These are phyloP conservation scores for Fraxinus albicans DNA, from an alignment of 305 asterid species.

Conservation along the genomic window DNA sequence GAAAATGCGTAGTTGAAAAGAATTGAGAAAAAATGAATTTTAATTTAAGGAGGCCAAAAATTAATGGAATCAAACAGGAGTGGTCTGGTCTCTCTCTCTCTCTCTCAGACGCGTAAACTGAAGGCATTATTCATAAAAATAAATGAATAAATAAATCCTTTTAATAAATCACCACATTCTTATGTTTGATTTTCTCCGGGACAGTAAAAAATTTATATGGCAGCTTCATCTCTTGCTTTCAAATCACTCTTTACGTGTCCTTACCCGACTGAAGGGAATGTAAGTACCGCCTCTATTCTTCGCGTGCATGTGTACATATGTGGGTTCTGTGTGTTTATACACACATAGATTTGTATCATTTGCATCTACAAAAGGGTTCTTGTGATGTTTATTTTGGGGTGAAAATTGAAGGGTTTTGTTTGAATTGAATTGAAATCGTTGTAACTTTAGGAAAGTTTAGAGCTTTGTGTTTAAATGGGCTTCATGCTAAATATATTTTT, in stretches of 20 bases:
- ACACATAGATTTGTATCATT: background rate
- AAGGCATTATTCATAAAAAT: background rate
- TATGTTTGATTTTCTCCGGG: background rate
- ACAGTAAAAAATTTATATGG: conserved; percentile 27
- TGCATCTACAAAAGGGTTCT: background rate
- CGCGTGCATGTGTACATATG: background rate
- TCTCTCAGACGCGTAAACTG: background rate
- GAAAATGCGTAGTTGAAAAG: too few relatives aligned
- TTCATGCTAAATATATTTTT: background rate
- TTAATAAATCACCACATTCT: background rate
- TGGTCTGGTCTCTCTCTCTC: too few relatives aligned
- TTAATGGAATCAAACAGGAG: too few relatives aligned
- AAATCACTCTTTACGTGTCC: conserved; percentile 30
- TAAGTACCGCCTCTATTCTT: background rate
- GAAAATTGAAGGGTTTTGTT: conserved; percentile 5
- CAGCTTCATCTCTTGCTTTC: conserved; percentile 46
- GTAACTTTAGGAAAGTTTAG: background rate
- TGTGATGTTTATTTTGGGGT: background rate
- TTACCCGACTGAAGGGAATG: conserved; percentile 3
- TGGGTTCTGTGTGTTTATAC: background rate
- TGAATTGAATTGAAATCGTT: conserved; percentile 11
- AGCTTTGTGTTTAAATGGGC: conserved; percentile 13
- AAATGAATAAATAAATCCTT: background rate
- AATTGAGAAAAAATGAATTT: too few relatives aligned
- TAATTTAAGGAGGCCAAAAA: too few relatives aligned